Evolutionary conservation across 139 green algal genomes (phyloP).

Genomic region (Yamagishiella unicocca): DNA sequence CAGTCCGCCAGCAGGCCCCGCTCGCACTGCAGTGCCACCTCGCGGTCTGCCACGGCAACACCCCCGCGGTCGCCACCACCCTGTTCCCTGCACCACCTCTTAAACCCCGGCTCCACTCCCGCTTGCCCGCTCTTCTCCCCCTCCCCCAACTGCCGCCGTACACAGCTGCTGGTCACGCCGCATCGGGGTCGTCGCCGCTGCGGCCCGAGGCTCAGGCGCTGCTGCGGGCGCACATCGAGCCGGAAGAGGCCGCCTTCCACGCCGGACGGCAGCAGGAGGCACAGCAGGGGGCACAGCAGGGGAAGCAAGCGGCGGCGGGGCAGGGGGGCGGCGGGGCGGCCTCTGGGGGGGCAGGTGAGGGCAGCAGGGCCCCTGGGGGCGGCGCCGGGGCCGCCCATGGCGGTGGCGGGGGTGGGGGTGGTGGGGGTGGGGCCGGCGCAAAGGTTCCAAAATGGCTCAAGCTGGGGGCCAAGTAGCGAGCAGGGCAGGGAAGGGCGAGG

Average conservation of each 20-base stretch:
- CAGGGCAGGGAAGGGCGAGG: background rate
- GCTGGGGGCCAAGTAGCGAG: conserved; percentile 13
- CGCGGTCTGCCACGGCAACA: background rate
- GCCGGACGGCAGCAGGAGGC: background rate
- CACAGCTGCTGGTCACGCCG: background rate
- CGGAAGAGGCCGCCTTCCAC: background rate
- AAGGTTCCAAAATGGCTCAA: conserved; percentile 52
- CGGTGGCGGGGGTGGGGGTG: background rate
- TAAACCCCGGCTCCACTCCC: background rate
- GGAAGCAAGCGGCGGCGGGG: background rate
- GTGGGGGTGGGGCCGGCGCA: background rate
- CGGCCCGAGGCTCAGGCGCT: background rate
- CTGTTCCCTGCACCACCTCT: too few species aligned
- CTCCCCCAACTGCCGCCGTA: too few species aligned
- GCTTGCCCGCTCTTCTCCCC: background rate
- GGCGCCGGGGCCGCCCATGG: too few species aligned
- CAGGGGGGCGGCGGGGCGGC: background rate
- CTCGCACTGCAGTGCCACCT: background rate
- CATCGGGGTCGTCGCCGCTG: background rate
- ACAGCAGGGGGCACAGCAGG: background rate
- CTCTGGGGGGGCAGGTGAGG: background rate
- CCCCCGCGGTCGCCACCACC: too few species aligned
- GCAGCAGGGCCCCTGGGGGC: background rate
- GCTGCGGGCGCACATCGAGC: background rate
- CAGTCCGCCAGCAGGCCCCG: too few species aligned